Evolutionary conservation across 306 rosid genomes (phyloP).

Genomic region (Cucurbita ficifolia): DNA sequence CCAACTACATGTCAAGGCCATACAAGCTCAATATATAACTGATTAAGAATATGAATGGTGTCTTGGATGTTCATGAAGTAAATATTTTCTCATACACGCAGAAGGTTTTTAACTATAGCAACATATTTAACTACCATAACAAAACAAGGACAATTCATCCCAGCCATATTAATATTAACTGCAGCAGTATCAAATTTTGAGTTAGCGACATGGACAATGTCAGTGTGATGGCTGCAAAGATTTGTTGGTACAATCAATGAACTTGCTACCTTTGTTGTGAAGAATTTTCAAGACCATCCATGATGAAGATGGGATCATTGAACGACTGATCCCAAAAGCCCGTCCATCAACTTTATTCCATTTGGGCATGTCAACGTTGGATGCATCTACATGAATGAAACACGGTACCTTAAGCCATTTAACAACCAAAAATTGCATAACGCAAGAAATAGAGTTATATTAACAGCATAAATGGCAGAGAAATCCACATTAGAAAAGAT

Average conservation of each 20-base stretch:
- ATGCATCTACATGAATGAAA: background rate
- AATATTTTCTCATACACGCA: background rate
- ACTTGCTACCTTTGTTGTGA: constrained; percentile 17
- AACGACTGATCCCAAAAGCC: constrained; percentile 16
- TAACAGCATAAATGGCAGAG: background rate
- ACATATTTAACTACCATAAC: background rate
- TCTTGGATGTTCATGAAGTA: background rate
- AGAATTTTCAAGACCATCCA: constrained; percentile 22
- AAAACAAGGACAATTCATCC: background rate
- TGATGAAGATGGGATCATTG: constrained; percentile 15
- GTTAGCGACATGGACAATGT: background rate
- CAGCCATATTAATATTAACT: background rate
- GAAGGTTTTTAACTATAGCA: background rate
- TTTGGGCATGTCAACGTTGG: constrained; percentile 14
- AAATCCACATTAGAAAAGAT: background rate
- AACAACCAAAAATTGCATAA: background rate
- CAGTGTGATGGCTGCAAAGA: background rate
- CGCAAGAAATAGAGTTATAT: background rate
- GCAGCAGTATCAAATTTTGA: background rate
- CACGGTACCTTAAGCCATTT: background rate
- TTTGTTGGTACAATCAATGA: background rate
- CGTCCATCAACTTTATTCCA: constrained; percentile 25
- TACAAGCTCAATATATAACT: background rate
- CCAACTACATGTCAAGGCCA: background rate
- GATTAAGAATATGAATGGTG: background rate